Evolutionary conservation across 192 early-diverging fungal species (phyloP), one percentile per base, ranked within the genome.

Genomic region (Lunasporangiospora selenospora): DNA sequence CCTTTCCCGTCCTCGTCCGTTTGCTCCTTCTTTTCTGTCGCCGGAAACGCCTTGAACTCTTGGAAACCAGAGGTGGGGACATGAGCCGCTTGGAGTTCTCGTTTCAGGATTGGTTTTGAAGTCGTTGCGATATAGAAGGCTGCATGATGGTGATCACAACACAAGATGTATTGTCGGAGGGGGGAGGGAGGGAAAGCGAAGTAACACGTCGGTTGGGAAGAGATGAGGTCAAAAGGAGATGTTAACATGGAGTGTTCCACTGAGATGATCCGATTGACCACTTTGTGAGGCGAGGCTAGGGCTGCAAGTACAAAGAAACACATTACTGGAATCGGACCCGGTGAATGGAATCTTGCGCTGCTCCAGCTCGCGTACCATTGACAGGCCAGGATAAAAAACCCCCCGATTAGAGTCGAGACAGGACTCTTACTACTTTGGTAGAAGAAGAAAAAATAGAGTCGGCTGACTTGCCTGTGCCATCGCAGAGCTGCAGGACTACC

Each of bases 401-500:
- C n/a, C n/a, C n/a, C n/a, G n/a, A n/a, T n/a, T n/a, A n/a, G n/a
- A n/a, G n/a, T n/a, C n/a, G n/a, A n/a, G n/a, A n/a, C n/a, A n/a
- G n/a, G n/a, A n/a, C n/a, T n/a, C n/a, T n/a, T n/a, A n/a, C n/a
- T n/a, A n/a, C n/a, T n/a, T n/a, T n/a, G n/a, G n/a, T n/a, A n/a
- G n/a, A n/a, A n/a, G n/a, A n/a, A n/a, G n/a, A n/a, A n/a, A n/a
- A n/a, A n/a, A n/a, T n/a, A n/a, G n/a, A n/a, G n/a, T n/a, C n/a
- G n/a, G n/a, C n/a, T 30, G 15, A 29, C 40, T 51, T 53, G 58
- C 64, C 64, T 58, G 64, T 66, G 21, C 64, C 64, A 37, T 66
- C 64, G 23, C 64, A 66, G n/a, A 66, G 40, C 30, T 66, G 64
- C 21, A 66, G 58, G 41, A 66, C 64, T n/a, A 66, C 47, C n/a